Conservation (phyloP, 495 filamentous ascomycete species). For the Aspergillus sclerotiicarbonarius region DNA sequence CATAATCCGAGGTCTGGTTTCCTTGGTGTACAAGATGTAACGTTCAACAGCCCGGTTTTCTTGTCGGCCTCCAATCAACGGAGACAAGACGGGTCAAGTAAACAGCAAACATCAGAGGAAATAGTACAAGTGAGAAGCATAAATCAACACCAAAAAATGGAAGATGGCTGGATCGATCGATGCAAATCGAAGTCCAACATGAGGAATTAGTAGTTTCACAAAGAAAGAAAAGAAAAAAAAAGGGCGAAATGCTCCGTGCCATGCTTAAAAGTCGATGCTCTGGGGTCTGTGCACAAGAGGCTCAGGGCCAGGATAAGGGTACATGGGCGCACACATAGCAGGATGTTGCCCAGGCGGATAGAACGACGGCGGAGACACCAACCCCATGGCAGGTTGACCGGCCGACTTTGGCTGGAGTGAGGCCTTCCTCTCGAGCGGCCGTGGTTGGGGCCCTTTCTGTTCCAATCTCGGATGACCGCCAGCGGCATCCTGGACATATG, state of each 20-base stretch:
- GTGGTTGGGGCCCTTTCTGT: constrained; percentile 24
- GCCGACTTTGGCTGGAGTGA: constrained; percentile 16
- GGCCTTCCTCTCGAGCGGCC: constrained; percentile 20
- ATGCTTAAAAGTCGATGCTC: constrained; percentile 25
- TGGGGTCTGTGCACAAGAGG: constrained; percentile 23
- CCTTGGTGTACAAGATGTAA: background rate
- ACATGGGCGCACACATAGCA: constrained; percentile 34
- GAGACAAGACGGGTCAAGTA: constrained; percentile 1
- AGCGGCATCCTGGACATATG: constrained; percentile 28
- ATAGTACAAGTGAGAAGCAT: background rate
- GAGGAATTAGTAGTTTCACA: constrained; percentile 14
- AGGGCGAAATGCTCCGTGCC: background rate
- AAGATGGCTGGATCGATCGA: background rate
- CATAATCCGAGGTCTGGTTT: background rate
- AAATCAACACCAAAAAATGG: constrained; percentile 1
- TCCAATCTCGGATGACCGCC: constrained; percentile 22
- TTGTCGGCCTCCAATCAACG: constrained; percentile 1
- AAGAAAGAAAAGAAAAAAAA: constrained; percentile 7
- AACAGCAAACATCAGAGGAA: background rate
- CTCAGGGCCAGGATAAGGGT: constrained; percentile 29
- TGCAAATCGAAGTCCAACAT: background rate
- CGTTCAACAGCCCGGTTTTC: background rate
- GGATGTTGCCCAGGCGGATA: constrained; percentile 27
- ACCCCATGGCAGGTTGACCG: constrained; percentile 14
- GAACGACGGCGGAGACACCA: constrained; percentile 25